Conservation (phyloP, 495 filamentous ascomycete genomes). For the Penicillium canescens region DNA sequence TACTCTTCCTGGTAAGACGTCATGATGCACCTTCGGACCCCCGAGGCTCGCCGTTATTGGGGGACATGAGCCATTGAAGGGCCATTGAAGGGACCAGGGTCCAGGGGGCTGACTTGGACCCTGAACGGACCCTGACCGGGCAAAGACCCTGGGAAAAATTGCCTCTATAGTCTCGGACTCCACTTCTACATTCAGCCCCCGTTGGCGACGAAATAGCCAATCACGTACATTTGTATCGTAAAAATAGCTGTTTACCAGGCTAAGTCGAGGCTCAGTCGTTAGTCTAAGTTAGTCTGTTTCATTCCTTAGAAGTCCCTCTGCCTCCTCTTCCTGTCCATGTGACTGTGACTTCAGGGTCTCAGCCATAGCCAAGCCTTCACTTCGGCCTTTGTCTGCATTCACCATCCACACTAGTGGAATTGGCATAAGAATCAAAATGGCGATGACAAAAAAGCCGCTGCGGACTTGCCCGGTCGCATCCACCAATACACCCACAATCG, state of each 20-base stretch:
- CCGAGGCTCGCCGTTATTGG: no score
- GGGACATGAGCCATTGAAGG: no score
- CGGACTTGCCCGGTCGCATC: conserved; percentile 80
- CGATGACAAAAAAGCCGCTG: conserved; percentile 87
- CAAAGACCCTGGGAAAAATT: no score
- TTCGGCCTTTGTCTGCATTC: conserved; percentile 75
- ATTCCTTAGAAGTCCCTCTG: conserved; percentile 29
- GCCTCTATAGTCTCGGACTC: no score
- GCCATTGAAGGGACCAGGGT: no score
- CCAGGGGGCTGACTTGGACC: no score
- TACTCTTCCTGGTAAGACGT: no score
- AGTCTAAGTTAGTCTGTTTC: not conserved
- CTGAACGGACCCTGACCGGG: no score
- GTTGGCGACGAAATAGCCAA: no score
- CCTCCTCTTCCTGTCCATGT: conserved; percentile 25
- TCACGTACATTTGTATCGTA: no score
- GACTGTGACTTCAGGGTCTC: conserved; percentile 45
- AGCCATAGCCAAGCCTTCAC: conserved; percentile 67
- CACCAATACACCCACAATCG: conserved; percentile 82
- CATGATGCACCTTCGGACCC: no score
- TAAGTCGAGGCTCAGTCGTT: not conserved
- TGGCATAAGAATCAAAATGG: conserved; percentile 71
- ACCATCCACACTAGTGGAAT: conserved; percentile 77
- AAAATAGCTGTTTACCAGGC: not conserved
- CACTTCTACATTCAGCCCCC: no score